Base-by-base conservation (phyloP, 129 eudicot species). In the Artemisia tridentata region DNA sequence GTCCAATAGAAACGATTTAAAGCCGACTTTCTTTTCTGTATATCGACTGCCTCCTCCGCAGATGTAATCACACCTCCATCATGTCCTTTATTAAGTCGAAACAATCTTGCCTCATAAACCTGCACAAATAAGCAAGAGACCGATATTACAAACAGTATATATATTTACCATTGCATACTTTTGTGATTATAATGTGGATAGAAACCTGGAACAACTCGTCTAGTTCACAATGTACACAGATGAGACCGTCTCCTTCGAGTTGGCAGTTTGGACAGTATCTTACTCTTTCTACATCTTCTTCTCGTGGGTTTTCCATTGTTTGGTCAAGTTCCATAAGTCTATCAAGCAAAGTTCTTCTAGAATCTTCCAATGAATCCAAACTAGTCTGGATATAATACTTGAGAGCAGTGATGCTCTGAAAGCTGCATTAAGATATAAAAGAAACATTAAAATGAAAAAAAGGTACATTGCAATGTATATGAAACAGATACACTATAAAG, bases 101-200 rank as follows among this genome's bases (percentile, higher is more conserved):
- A 93, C 57, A 93, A 91, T 66, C 97, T 85, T 6, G 97, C 99
- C 84, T 93, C 99, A 67, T 93, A 93, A 83, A 47, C 92, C 99
- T 93, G 61, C 59, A 62, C 11, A 74, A 43, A 56, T 20, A 64
- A 63, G 68, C 15, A 45, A 67, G 2, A 53, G 67, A 25, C 72
- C 25, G 43, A 74, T 8, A 27, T 43, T 45, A 14, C 63, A 72
- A 64, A 69, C 63, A 25, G 51, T 38, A 38, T 7, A 38, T 7
- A 34, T 34, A 34, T 38, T 38, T 38, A 1, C 45, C 45, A 38
- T 7, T 38, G 7, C 10, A 38, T 7, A 38, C 9, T 7, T 38
- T 7, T 38, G 45, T 38, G 45, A 38, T 15, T 48, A 65, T 63
- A 19, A 71, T 21, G 29, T 3, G 25, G 63, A 27, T 29, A 58